phyloP scores from a whole-genome alignment of 2,329 filamentous ascomycete genomes.

The Cercospora sesami region DNA sequence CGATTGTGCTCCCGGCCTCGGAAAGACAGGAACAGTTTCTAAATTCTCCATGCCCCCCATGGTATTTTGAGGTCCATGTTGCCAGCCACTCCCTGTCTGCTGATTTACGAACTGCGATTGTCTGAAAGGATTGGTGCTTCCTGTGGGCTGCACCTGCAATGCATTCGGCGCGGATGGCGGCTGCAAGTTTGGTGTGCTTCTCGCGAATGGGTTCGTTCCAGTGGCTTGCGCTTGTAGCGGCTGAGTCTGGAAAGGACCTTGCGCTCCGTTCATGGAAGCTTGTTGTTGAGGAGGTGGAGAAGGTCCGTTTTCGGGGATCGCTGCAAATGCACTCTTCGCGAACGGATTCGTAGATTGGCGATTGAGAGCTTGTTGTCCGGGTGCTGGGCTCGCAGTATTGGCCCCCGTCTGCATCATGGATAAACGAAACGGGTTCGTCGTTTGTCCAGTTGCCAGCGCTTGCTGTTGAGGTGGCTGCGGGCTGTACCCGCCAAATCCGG shows the following conservation, averaged over 20 bases:
- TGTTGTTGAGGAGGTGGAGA: conserved; percentile 23
- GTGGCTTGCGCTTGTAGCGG: conserved; percentile 60
- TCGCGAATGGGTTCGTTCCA: conserved; percentile 71
- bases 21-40: conserved; percentile 80
- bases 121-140: conserved; percentile 91
- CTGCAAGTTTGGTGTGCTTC: conserved; percentile 47
- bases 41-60: conserved; percentile 78
- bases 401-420: conserved; percentile 67
- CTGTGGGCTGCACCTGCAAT: conserved; percentile 74
- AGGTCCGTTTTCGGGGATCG: conserved; percentile 31
- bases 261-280: conserved; percentile 24
- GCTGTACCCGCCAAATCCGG: conserved; percentile 81
- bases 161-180: conserved; percentile 43
- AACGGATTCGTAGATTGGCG: conserved; percentile 53
- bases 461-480: conserved; percentile 61
- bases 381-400: conserved; percentile 14
- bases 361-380: conserved; percentile 28
- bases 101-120: conserved; percentile 90
- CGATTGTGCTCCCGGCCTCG: conserved; percentile 62
- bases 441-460: conserved; percentile 58
- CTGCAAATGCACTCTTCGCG: conserved; percentile 55
- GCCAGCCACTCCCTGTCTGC: conserved; percentile 84
- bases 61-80: conserved; percentile 70
- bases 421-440: conserved; percentile 90
- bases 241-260: conserved; percentile 39